phyloP scores from a whole-genome alignment of 2,329 filamentous ascomycete species.

The Fusarium chlamydosporum region DNA sequence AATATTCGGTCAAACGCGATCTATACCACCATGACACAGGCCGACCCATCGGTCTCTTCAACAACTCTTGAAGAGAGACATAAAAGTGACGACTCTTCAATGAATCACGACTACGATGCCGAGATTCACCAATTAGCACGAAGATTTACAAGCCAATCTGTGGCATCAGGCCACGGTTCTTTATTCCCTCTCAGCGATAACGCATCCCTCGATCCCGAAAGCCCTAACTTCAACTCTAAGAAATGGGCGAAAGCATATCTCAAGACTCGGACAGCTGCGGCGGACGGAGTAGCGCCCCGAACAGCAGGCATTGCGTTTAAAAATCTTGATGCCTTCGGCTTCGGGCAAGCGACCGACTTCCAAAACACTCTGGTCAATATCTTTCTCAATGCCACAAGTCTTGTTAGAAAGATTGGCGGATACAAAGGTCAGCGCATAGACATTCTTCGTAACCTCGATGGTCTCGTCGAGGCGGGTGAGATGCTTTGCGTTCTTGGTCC shows the following conservation, averaged over 20 bases:
- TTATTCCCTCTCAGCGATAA: conserved; percentile 43
- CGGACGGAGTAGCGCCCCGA: conserved; percentile 66
- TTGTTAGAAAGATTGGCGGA: conserved; percentile 64
- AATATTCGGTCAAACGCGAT: no score
- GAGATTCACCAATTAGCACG: conserved; percentile 35
- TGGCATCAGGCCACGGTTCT: conserved; percentile 17
- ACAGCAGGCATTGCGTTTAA: conserved; percentile 74
- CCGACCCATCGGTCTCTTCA: conserved; percentile 8
- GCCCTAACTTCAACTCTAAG: conserved; percentile 58
- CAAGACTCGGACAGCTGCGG: conserved; percentile 35
- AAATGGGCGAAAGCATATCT: conserved; percentile 60
- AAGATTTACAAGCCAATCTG: conserved; percentile 28
- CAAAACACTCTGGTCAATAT: conserved; percentile 74
- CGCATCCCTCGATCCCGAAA: conserved; percentile 56
- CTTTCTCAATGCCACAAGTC: conserved; percentile 61
- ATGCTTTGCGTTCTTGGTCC: conserved; percentile 80
- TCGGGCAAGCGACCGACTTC: conserved; percentile 74
- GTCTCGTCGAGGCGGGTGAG: conserved; percentile 75
- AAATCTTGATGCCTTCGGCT: conserved; percentile 75
- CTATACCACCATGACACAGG: background rate
- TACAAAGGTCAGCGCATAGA: conserved; percentile 69
- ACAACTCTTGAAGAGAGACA: background rate
- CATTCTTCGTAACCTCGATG: conserved; percentile 75
- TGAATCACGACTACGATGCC: background rate
- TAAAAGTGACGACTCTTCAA: background rate